Conservation (phyloP, 495 filamentous ascomycete species). For the Friedmanniomyces endolithicus region DNA sequence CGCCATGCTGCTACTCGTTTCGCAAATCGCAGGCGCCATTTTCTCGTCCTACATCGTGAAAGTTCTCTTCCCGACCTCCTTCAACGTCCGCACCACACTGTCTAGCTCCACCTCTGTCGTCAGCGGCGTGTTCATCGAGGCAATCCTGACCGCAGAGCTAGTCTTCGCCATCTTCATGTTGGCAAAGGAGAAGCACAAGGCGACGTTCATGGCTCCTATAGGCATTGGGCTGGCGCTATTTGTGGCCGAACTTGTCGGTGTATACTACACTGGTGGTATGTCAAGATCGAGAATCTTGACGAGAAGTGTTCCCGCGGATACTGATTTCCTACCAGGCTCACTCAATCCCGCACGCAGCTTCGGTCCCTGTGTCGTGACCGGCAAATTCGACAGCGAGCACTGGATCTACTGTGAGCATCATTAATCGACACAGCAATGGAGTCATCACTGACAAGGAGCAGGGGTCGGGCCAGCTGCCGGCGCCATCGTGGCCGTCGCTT, state of each 20-base stretch:
- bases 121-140: slow-evolving; percentile 22
- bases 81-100: slow-evolving; percentile 21
- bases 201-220: slow-evolving; percentile 21
- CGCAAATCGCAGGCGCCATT: slow-evolving; percentile 20
- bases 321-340: slow-evolving; percentile 13
- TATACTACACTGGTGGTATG: slow-evolving; percentile 19
- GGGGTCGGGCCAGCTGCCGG: slow-evolving; percentile 53
- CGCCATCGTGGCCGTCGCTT: slow-evolving; percentile 42
- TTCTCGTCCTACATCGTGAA: slow-evolving; percentile 15
- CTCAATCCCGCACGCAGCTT: slow-evolving; percentile 24
- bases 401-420: slow-evolving; percentile 24
- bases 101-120: slow-evolving; percentile 11
- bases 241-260: slow-evolving; percentile 18
- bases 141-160: slow-evolving; percentile 21
- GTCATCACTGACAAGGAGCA: background rate
- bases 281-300: slow-evolving; percentile 3
- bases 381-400: slow-evolving; percentile 14
- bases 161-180: slow-evolving; percentile 27
- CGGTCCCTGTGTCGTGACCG: slow-evolving; percentile 18
- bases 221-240: slow-evolving; percentile 24
- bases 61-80: slow-evolving; percentile 14
- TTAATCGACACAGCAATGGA: background rate
- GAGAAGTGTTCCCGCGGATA: slow-evolving; percentile 1
- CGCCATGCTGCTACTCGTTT: slow-evolving; percentile 12
- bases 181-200: slow-evolving; percentile 24